These are phyloP conservation scores for Sungouiozyma ichnusensis DNA, from an alignment of 805 yeast species.

Conservation along the genomic window DNA sequence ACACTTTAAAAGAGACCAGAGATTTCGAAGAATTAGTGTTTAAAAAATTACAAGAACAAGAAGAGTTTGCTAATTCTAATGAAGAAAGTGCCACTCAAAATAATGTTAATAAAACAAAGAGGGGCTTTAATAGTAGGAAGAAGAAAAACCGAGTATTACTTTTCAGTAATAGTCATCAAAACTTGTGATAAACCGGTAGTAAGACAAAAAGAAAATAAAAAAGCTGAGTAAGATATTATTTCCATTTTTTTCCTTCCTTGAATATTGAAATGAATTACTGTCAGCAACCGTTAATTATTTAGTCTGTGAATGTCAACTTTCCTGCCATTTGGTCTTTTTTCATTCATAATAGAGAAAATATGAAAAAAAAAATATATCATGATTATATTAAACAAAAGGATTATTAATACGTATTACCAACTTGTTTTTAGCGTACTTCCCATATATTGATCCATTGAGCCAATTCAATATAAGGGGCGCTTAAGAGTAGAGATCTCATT, in stretches of 20 bases:
- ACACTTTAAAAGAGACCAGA: slow-evolving; percentile 34
- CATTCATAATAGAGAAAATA: too few relatives aligned
- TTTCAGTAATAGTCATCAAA: slow-evolving; percentile 17
- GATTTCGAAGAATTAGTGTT: slow-evolving; percentile 42
- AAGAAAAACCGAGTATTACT: slow-evolving; percentile 31
- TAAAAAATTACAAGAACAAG: slow-evolving; percentile 37
- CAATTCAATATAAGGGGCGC: too few relatives aligned
- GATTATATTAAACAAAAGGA: background rate
- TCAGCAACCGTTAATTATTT: too few relatives aligned
- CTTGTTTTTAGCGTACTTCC: too few relatives aligned
- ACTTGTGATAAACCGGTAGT: background rate
- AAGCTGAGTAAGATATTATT: too few relatives aligned
- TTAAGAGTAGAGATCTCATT: too few relatives aligned
- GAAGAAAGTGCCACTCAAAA: background rate
- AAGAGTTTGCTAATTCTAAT: background rate
- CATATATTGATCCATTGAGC: background rate
- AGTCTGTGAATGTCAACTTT: too few relatives aligned
- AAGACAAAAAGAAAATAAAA: background rate
- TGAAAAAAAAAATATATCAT: too few relatives aligned
- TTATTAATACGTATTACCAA: background rate
- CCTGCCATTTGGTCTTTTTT: too few relatives aligned
- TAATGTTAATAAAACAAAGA: background rate
- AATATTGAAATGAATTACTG: too few relatives aligned
- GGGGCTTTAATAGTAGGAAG: slow-evolving; percentile 32
- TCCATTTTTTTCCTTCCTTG: too few relatives aligned